A percentile compares a stretch with the other conserved stretches of the same genome.
These are phyloP conservation scores for Neonectria ditissima DNA, from an alignment of 2,329 filamentous ascomycete genomes.

Conservation along the genomic window DNA sequence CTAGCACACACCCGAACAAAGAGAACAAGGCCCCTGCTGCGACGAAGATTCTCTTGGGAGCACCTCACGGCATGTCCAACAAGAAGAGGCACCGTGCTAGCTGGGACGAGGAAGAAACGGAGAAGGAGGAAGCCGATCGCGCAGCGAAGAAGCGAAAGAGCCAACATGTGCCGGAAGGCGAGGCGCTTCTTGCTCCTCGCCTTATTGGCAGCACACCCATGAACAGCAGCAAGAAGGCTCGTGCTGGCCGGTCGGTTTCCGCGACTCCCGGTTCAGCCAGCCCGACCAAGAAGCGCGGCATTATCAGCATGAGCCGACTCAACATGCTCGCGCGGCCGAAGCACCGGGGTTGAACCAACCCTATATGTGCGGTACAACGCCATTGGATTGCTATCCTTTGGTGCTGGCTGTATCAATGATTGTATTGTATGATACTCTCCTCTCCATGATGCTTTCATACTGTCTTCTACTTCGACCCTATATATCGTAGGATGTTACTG, in stretches of 20 bases:
- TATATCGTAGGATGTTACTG: conserved; percentile 8
- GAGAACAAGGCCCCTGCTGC: conserved; percentile 63
- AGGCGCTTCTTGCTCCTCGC: conserved; percentile 64
- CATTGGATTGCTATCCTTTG: neutral
- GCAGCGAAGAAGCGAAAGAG: conserved; percentile 71
- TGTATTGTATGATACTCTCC: conserved; percentile 39
- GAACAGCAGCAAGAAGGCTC: conserved; percentile 52
- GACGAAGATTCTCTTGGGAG: conserved; percentile 55
- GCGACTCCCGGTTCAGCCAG: conserved; percentile 50
- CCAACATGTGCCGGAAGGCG: conserved; percentile 60
- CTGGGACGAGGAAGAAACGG: conserved; percentile 67
- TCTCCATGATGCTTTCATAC: conserved; percentile 17
- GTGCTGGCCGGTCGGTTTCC: conserved; percentile 40
- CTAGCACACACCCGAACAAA: conserved; percentile 60
- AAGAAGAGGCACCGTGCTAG: conserved; percentile 73
- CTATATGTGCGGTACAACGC: conserved; percentile 8
- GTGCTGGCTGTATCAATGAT: conserved; percentile 22
- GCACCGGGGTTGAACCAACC: conserved; percentile 58
- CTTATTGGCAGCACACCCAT: conserved; percentile 53
- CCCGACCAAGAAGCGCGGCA: conserved; percentile 64
- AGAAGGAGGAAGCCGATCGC: conserved; percentile 60
- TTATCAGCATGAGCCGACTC: conserved; percentile 69
- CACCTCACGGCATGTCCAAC: conserved; percentile 72
- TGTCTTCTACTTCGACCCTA: neutral
- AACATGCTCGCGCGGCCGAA: conserved; percentile 73